phyloP scores from a whole-genome alignment of 495 filamentous ascomycete species.

The Jackrogersella multiformis region DNA sequence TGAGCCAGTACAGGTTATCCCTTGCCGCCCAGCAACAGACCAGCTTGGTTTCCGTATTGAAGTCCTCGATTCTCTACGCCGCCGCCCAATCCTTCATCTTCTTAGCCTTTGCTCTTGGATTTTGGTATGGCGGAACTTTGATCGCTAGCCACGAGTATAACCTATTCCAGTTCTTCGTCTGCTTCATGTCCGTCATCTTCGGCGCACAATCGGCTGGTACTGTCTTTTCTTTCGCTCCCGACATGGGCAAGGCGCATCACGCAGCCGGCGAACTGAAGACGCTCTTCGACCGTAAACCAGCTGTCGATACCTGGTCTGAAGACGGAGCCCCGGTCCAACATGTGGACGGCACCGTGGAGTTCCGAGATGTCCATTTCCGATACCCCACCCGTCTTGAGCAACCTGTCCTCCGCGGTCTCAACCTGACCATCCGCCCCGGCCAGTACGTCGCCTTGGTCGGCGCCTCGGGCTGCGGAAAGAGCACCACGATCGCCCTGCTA shows the following conservation, averaged over 20 bases:
- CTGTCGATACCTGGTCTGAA: constrained; percentile 83
- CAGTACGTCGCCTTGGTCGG: constrained; percentile 86
- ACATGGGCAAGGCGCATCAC: constrained; percentile 89
- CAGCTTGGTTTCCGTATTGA: constrained; percentile 71
- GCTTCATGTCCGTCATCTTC: constrained; percentile 80
- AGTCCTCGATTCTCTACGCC: constrained; percentile 78
- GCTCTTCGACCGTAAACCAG: constrained; percentile 80
- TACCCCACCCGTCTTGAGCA: constrained; percentile 84
- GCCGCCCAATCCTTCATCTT: constrained; percentile 81
- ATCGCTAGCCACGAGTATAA: constrained; percentile 71
- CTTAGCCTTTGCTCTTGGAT: constrained; percentile 82
- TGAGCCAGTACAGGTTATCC: constrained; percentile 72
- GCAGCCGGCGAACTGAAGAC: constrained; percentile 78
- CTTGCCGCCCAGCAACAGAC: constrained; percentile 68
- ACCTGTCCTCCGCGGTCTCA: constrained; percentile 77
- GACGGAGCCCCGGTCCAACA: constrained; percentile 69
- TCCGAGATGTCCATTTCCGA: constrained; percentile 81
- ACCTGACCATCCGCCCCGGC: constrained; percentile 75
- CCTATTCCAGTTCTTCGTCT: constrained; percentile 82
- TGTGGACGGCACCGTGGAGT: constrained; percentile 76
- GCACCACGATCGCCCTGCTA: constrained; percentile 79
- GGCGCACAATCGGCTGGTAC: constrained; percentile 87
- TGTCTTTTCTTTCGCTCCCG: constrained; percentile 84
- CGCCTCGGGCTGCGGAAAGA: constrained; percentile 84
- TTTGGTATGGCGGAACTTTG: constrained; percentile 91